These are phyloP conservation scores for Nicotiana noctiflora DNA, from an alignment of 257 asterid species.

Conservation along the genomic window DNA sequence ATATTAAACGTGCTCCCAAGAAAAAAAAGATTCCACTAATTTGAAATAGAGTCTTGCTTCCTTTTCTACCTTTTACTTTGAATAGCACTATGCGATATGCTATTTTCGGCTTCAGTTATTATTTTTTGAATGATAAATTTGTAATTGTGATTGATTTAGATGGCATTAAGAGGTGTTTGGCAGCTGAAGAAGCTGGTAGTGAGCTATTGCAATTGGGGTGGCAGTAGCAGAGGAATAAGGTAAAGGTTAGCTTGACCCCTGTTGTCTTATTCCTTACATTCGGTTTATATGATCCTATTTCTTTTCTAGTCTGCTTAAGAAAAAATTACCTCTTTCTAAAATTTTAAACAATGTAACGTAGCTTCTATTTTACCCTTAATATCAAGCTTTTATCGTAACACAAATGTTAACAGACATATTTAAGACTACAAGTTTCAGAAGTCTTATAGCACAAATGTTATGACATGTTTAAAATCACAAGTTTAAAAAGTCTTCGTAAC, in stretches of 20 bases:
- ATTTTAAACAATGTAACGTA: too few species aligned
- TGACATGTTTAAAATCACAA: too few species aligned
- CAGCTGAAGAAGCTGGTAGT: constrained; percentile 69
- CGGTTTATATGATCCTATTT: neutral
- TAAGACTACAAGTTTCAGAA: too few species aligned
- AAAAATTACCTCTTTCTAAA: too few species aligned
- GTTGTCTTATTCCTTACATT: too few species aligned
- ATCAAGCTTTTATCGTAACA: too few species aligned
- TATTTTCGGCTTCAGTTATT: neutral
- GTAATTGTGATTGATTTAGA: constrained; percentile 11
- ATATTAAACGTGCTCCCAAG: neutral
- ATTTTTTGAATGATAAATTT: neutral
- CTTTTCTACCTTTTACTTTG: neutral
- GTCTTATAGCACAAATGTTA: too few species aligned
- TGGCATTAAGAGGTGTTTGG: constrained; percentile 91
- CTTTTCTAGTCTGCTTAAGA: too few species aligned
- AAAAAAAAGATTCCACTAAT: neutral
- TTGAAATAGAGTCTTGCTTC: neutral
- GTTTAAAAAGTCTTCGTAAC: neutral
- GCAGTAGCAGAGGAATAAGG: constrained; percentile 97
- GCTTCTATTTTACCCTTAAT: too few species aligned
- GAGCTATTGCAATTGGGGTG: constrained; percentile 76
- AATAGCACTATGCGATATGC: neutral
- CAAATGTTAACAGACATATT: too few species aligned
- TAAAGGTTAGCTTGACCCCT: too few species aligned